phyloP scores from a whole-genome alignment of 1,284 basidiomycete genomes.

The Takashimella tepidaria region DNA sequence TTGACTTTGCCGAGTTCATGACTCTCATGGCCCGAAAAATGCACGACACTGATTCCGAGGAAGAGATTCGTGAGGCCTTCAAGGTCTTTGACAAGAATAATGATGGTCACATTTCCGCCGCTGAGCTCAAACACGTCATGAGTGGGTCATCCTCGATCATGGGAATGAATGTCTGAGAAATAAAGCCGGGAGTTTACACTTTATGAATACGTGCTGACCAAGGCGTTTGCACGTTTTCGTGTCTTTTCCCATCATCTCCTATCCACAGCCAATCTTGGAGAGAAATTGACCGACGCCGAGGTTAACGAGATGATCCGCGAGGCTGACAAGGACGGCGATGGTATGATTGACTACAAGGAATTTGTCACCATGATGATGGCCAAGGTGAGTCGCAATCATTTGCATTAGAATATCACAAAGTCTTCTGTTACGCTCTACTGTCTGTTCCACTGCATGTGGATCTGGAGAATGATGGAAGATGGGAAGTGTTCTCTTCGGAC shows the following conservation, averaged over 20 bases:
- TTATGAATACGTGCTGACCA: background rate
- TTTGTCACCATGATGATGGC: constrained; percentile 54
- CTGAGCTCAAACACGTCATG: constrained; percentile 85
- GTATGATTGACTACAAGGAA: constrained; percentile 51
- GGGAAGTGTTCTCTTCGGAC: too few species aligned
- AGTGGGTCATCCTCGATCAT: too few species aligned
- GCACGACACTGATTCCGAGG: constrained; percentile 79
- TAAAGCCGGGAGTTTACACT: background rate
- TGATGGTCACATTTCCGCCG: constrained; percentile 58
- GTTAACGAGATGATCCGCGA: constrained; percentile 99
- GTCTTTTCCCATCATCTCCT: background rate
- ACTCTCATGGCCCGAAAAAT: constrained; percentile 97
- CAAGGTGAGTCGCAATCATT: constrained; percentile 35
- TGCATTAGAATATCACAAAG: too few species aligned
- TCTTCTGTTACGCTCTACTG: too few species aligned
- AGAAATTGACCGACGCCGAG: constrained; percentile 87
- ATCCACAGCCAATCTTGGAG: constrained; percentile 57
- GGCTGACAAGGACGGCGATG: constrained; percentile 78
- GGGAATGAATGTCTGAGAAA: too few species aligned
- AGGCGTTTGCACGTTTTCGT: background rate
- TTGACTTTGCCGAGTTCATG: constrained; percentile 92
- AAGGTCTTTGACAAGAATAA: constrained; percentile 65
- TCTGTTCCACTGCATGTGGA: too few species aligned
- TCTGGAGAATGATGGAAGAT: too few species aligned
- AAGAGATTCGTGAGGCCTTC: constrained; percentile 63